Conservation (phyloP, 768 basidiomycete species). For the Rubroboletus satanas region DNA sequence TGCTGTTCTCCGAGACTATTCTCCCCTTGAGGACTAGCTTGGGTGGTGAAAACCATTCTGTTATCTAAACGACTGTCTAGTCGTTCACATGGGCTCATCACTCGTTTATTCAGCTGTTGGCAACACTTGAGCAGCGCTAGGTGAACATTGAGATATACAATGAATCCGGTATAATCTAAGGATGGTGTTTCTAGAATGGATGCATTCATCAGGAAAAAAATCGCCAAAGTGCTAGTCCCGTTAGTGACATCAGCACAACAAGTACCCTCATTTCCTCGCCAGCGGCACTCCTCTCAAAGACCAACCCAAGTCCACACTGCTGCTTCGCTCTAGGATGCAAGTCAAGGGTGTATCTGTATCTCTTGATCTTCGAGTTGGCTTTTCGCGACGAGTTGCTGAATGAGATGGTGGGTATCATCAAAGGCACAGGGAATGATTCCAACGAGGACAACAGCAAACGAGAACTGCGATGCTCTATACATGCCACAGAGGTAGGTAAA, state of each 20-base stretch:
- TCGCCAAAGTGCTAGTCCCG: slow-evolving; percentile 31
- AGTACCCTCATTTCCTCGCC: slow-evolving; percentile 57
- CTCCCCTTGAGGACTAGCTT: too few species aligned
- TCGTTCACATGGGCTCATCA: too few species aligned
- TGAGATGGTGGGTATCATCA: slow-evolving; percentile 26
- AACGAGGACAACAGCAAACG: slow-evolving; percentile 29
- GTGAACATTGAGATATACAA: not conserved
- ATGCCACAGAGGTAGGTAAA: slow-evolving; percentile 52
- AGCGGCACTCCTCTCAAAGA: slow-evolving; percentile 57
- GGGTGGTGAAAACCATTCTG: too few species aligned
- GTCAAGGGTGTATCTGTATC: slow-evolving; percentile 24
- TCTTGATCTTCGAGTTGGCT: slow-evolving; percentile 30
- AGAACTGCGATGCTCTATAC: slow-evolving; percentile 42
- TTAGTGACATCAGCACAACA: slow-evolving; percentile 24
- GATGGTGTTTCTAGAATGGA: not conserved
- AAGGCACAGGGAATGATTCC: slow-evolving; percentile 12
- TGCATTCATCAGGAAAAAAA: slow-evolving; percentile 23
- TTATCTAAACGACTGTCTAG: too few species aligned
- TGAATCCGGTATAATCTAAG: not conserved
- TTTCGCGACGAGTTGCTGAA: slow-evolving; percentile 19
- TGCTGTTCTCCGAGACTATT: too few species aligned
- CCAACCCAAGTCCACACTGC: slow-evolving; percentile 40
- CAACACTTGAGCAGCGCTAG: not conserved
- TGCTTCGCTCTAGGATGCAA: slow-evolving; percentile 36
- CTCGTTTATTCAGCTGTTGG: not conserved